Percentiles rank a stretch among this genome's conserved stretches.
phyloP scores from a whole-genome alignment of 805 yeast species.

The Schwanniomyces sp. region DNA sequence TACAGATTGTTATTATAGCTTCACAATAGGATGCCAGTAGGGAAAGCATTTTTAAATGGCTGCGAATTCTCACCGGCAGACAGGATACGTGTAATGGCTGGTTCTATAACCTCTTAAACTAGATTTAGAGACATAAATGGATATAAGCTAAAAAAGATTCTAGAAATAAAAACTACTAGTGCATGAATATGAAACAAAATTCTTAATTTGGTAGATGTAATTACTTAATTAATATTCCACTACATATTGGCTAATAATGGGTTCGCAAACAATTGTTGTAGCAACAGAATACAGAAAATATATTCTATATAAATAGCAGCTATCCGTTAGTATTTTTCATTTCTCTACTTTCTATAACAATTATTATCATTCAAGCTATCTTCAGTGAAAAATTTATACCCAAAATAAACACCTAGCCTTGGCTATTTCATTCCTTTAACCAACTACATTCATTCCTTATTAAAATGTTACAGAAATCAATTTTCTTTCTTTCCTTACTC shows the following conservation, averaged over 20 bases:
- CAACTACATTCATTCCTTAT: neutral
- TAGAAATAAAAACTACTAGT: neutral
- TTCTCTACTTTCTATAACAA: neutral
- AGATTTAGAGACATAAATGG: neutral
- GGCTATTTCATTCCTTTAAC: neutral
- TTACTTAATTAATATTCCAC: neutral
- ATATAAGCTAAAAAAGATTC: neutral
- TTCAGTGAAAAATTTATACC: too few relatives aligned
- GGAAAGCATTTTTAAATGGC: neutral
- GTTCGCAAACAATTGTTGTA: neutral
- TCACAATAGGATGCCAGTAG: neutral
- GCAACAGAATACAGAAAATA: neutral
- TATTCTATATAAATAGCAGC: neutral
- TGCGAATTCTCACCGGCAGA: neutral
- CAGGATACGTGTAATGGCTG: neutral
- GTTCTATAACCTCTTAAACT: neutral
- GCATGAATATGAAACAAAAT: neutral
- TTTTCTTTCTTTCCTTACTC: constrained; percentile 1
- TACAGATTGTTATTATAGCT: neutral
- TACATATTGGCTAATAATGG: neutral
- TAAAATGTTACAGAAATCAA: neutral
- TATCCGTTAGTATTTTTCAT: neutral
- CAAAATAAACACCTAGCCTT: too few relatives aligned
- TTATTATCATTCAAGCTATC: neutral
- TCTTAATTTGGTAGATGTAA: neutral